Evolutionary conservation across 371 early-diverging fungal species (phyloP).

Genomic region (Syncephalastrum racemosum): DNA sequence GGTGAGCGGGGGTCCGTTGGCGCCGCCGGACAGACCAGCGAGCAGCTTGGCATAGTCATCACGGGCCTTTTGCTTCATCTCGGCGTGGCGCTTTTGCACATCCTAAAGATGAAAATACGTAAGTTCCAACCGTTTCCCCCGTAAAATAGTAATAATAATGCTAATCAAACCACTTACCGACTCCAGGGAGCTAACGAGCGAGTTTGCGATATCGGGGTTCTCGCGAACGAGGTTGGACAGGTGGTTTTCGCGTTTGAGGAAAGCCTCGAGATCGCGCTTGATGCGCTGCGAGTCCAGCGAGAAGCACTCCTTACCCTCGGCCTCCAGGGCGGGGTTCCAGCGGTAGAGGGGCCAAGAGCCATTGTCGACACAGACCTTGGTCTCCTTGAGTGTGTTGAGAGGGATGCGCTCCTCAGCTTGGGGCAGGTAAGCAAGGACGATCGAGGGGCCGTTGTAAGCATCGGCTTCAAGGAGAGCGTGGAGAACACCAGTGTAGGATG

Average conservation of each 20-base stretch:
- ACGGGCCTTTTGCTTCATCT: constrained; percentile 50
- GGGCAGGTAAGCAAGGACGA: constrained; percentile 83
- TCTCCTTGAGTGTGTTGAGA: constrained; percentile 79
- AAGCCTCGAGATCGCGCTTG: constrained; percentile 76
- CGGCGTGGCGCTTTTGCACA: constrained; percentile 53
- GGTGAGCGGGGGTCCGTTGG: constrained; percentile 77
- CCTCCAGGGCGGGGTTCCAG: constrained; percentile 77
- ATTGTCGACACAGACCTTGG: constrained; percentile 86
- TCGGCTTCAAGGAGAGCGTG: constrained; percentile 90
- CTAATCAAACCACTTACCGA: constrained; percentile 31
- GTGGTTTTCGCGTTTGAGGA: constrained; percentile 82
- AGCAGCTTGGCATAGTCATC: constrained; percentile 70
- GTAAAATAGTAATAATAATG: no score
- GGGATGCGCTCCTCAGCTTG: constrained; percentile 42
- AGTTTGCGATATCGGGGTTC: constrained; percentile 60
- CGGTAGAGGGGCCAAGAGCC: constrained; percentile 95
- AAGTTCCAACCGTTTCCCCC: not conserved
- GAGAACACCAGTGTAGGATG: constrained; percentile 85
- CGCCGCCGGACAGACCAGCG: constrained; percentile 59
- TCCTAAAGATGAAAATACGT: constrained; percentile 29
- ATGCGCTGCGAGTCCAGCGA: constrained; percentile 83
- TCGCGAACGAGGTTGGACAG: constrained; percentile 69
- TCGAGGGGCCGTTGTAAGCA: constrained; percentile 84
- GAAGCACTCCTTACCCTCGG: constrained; percentile 68
- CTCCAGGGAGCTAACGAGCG: constrained; percentile 52